Base-by-base conservation (phyloP, 768 basidiomycete genomes). In the Boletus subcaerulescens region DNA sequence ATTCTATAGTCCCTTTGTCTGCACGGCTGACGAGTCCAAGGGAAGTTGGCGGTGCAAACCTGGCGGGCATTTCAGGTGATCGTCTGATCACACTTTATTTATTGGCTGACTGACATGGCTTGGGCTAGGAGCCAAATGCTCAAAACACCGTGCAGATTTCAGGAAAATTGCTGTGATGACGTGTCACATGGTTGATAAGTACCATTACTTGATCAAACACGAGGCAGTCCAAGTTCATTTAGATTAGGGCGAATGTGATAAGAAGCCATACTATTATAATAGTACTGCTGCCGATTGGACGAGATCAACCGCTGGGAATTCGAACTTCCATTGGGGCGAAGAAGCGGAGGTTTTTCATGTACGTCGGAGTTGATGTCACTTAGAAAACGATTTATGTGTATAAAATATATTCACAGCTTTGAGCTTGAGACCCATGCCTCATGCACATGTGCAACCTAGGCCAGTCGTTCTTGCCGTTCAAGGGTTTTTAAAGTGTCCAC, bases 161-260 rank as follows among this genome's bases (percentile, higher is more conserved):
- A 18, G 24, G 56, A 49, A 45, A 45, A 4, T 29, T 38, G 13
- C 1, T 9, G 39, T 31, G 38, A 33, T 57, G 48, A 48, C 39
- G 35, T 60, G 41, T 40, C 40, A 29, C 52, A 32, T 33, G 39
- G 7, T 12, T 20, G 40, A 48, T 48, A 44, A 31, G 39, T 39
- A 24, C 5, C 13, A 9, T 49, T 49, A 52, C 52, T 52, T 40
- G 15, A 59, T 52, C 45, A 52, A 39, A 61, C 65, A 65, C 53
- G 65, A 65, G 65, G 64, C 65, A n/a, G 56, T 50, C 18, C 45
- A 46, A 52, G 32, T 57, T 64, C 51, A 63, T 60, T 53, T 60
- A 50, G 55, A 52, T 48, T 44, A 49, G 17, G 40, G 9, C n/a
- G 41, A 45, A 41, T 11, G 18, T 31, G 48, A 58, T 49, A 53